Percentiles rank a stretch among this genome's conserved stretches.
These are phyloP conservation scores for Lecanicillium sp. DNA, from an alignment of 2,329 filamentous ascomycete genomes.

Conservation along the genomic window DNA sequence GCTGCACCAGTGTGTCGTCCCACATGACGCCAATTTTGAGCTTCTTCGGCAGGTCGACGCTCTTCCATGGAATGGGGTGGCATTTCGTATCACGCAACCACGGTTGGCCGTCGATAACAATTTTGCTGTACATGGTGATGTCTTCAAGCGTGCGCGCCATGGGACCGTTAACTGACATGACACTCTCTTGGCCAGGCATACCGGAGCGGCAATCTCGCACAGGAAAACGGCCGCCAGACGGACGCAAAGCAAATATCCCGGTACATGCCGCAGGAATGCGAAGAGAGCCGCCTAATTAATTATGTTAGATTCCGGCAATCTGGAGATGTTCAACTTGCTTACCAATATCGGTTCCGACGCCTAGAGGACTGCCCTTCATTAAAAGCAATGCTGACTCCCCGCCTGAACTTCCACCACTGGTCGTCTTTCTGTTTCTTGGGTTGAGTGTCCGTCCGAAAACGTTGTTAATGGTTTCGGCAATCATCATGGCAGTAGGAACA, in stretches of 20 bases:
- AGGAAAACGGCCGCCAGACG: conserved; percentile 55
- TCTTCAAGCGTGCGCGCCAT: conserved; percentile 51
- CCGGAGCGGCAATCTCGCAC: conserved; percentile 48
- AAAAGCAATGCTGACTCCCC: conserved; percentile 60
- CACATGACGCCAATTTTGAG: conserved; percentile 57
- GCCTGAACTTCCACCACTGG: conserved; percentile 60
- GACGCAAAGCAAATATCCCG: conserved; percentile 50
- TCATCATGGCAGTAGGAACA: conserved; percentile 61
- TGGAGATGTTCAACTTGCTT: not conserved
- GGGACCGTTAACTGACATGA: conserved; percentile 58
- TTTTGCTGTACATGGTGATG: conserved; percentile 47
- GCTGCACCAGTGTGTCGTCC: conserved; percentile 58
- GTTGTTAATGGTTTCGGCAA: conserved; percentile 61
- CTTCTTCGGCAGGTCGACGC: conserved; percentile 26
- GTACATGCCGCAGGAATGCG: conserved; percentile 50
- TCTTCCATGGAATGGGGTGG: conserved; percentile 52
- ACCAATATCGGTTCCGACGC: conserved; percentile 59
- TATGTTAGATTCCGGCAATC: not conserved
- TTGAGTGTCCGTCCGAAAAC: conserved; percentile 58
- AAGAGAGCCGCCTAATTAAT: conserved; percentile 41
- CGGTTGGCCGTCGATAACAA: conserved; percentile 45
- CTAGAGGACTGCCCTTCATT: conserved; percentile 52
- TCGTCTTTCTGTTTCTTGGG: conserved; percentile 52
- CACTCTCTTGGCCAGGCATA: conserved; percentile 59
- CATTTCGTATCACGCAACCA: conserved; percentile 54